A percentile compares a stretch with the other conserved stretches of the same genome.
These are phyloP conservation scores for Umbelopsis vinacea DNA, from an alignment of 192 early-diverging fungal genomes.

Conservation along the genomic window DNA sequence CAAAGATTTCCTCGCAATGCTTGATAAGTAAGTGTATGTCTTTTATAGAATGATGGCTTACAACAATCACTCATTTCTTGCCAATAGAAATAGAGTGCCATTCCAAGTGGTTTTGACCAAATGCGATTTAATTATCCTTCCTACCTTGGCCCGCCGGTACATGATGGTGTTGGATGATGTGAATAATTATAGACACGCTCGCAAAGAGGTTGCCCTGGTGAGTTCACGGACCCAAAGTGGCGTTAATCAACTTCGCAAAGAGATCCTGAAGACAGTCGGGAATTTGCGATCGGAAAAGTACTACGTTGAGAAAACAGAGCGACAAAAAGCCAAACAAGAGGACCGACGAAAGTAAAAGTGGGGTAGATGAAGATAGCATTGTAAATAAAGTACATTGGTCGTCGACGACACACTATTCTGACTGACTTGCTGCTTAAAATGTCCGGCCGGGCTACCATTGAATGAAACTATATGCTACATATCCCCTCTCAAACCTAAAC, in stretches of 20 bases:
- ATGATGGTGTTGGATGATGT: conserved; percentile 52
- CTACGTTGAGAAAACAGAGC: conserved; percentile 11
- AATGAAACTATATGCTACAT: neutral
- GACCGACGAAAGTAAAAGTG: neutral
- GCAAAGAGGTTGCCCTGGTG: conserved; percentile 61
- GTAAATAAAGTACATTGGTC: conserved; percentile 1
- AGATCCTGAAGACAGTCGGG: conserved; percentile 61
- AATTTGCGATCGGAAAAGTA: conserved; percentile 23
- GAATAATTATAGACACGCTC: conserved; percentile 37
- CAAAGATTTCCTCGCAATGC: conserved; percentile 54
- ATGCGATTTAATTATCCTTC: conserved; percentile 68
- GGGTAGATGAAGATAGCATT: neutral
- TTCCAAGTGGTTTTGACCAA: conserved; percentile 71
- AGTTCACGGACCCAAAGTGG: conserved; percentile 62
- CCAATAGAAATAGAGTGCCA: conserved; percentile 40
- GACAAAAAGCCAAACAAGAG: neutral
- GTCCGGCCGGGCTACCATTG: no score
- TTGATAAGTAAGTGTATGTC: conserved; percentile 46
- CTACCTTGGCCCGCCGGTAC: conserved; percentile 66
- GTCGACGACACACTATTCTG: no score
- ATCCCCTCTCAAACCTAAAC: neutral
- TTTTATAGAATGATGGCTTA: conserved; percentile 1
- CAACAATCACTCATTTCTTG: neutral
- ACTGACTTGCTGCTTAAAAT: no score
- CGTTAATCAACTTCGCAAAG: conserved; percentile 72